Percentiles rank a stretch among this genome's conserved stretches.
These are phyloP conservation scores for Alternaria ethzedia DNA, from an alignment of 2,329 filamentous ascomycete species.

Conservation along the genomic window DNA sequence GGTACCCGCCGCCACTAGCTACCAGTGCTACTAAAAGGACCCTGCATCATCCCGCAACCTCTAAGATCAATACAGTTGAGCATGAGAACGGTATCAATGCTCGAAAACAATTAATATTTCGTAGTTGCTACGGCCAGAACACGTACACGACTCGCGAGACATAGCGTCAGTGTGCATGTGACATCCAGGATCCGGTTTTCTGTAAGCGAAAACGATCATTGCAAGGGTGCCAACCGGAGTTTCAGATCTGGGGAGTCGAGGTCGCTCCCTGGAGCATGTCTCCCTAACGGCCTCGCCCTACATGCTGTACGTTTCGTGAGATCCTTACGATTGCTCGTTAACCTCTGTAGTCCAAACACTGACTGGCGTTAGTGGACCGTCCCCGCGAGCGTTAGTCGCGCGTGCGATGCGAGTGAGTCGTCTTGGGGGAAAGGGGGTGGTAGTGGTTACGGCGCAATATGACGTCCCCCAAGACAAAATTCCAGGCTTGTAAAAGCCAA, in stretches of 20 bases:
- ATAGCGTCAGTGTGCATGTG: constrained; percentile 23
- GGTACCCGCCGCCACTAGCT: neutral
- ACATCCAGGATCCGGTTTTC: constrained; percentile 6
- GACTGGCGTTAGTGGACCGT: neutral
- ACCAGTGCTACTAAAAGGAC: neutral
- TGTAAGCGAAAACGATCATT: constrained; percentile 20
- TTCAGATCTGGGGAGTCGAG: constrained; percentile 5
- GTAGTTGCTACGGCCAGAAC: neutral
- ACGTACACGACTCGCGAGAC: neutral
- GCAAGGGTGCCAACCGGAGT: constrained; percentile 13
- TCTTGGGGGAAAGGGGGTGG: constrained; percentile 22
- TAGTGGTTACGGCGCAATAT: constrained; percentile 19
- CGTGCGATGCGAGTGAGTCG: neutral
- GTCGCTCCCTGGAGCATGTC: neutral
- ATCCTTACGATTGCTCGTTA: neutral
- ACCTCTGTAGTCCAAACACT: neutral
- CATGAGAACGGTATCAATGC: neutral
- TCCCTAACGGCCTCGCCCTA: neutral
- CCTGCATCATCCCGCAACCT: neutral
- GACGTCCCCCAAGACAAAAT: constrained; percentile 30
- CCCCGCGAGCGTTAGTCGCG: neutral
- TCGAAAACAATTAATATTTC: neutral
- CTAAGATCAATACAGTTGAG: neutral
- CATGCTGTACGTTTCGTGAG: neutral
- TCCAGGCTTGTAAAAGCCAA: constrained; percentile 25